A percentile compares a stretch with the other conserved stretches of the same genome.
Evolutionary conservation across 2,329 filamentous ascomycete species (phyloP).

Genomic region (Venturiaceae sp.): DNA sequence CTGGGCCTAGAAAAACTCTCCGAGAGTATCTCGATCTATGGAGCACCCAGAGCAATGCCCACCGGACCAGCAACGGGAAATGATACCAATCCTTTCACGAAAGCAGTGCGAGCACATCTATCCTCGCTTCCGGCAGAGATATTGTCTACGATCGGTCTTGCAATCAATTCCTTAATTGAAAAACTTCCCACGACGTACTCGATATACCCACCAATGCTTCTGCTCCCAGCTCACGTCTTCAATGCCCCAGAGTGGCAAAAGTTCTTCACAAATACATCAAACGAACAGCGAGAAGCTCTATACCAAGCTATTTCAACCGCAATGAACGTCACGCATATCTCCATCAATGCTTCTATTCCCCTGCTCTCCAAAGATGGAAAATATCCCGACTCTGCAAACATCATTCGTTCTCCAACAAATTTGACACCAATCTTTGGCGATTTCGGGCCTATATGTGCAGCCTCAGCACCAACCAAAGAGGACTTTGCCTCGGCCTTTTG

Average conservation of each 20-base stretch:
- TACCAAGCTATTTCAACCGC: conserved; percentile 30
- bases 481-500: conserved; percentile 67
- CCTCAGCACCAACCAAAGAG: conserved; percentile 16
- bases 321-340: conserved; percentile 45
- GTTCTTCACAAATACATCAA: conserved; percentile 14
- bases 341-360: conserved; percentile 48
- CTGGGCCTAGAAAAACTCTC: background rate
- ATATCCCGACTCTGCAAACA: conserved; percentile 40
- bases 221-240: conserved; percentile 43
- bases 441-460: conserved; percentile 49
- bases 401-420: conserved; percentile 62
- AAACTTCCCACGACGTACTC: conserved; percentile 35
- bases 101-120: background rate
- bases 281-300: conserved; percentile 16
- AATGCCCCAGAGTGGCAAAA: conserved; percentile 21
- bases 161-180: background rate
- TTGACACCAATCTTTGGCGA: conserved; percentile 62
- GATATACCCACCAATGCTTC: conserved; percentile 47
- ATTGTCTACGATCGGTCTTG: background rate
- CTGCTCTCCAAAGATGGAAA: conserved; percentile 9
- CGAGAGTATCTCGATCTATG: background rate
- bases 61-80: background rate
- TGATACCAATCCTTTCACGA: background rate
- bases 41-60: background rate
- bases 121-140: background rate